A percentile compares a stretch with the other conserved stretches of the same genome.
These are phyloP conservation scores for Camellia oleifera DNA, from an alignment of 179 eudicot species.

Conservation along the genomic window DNA sequence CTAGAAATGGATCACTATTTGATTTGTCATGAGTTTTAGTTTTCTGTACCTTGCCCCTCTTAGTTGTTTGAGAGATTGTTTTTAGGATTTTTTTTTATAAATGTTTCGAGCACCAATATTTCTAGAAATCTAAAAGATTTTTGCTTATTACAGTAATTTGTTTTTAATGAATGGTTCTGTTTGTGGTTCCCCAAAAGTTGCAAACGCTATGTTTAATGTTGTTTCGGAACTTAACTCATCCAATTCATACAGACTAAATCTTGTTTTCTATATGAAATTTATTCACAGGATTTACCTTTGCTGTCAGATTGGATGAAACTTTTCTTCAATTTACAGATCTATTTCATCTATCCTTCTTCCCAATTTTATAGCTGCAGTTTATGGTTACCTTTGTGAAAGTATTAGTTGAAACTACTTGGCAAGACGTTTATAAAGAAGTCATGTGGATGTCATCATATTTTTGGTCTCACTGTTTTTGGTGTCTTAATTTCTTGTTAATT, in stretches of 20 bases:
- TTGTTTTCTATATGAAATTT: not conserved
- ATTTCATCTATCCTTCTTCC: too few relatives aligned
- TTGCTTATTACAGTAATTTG: not conserved
- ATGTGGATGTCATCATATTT: too few relatives aligned
- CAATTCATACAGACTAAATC: too few relatives aligned
- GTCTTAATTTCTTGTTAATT: too few relatives aligned
- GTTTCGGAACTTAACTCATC: not conserved
- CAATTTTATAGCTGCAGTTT: too few relatives aligned
- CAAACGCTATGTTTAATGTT: not conserved
- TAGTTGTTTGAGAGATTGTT: not conserved
- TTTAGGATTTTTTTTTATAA: not conserved
- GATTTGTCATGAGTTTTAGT: not conserved
- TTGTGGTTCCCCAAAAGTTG: not conserved
- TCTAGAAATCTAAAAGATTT: conserved; percentile 2
- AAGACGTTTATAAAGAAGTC: too few relatives aligned
- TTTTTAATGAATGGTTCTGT: not conserved
- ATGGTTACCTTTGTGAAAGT: too few relatives aligned
- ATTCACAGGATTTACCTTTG: too few relatives aligned
- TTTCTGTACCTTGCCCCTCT: not conserved
- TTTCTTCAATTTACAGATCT: too few relatives aligned
- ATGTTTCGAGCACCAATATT: not conserved
- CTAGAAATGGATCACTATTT: not conserved
- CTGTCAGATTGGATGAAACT: too few relatives aligned
- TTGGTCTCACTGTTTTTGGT: too few relatives aligned
- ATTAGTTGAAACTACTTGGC: too few relatives aligned